These are phyloP conservation scores for Gryganskiella cystojenkinii DNA, from an alignment of 192 early-diverging fungal genomes.

Conservation along the genomic window DNA sequence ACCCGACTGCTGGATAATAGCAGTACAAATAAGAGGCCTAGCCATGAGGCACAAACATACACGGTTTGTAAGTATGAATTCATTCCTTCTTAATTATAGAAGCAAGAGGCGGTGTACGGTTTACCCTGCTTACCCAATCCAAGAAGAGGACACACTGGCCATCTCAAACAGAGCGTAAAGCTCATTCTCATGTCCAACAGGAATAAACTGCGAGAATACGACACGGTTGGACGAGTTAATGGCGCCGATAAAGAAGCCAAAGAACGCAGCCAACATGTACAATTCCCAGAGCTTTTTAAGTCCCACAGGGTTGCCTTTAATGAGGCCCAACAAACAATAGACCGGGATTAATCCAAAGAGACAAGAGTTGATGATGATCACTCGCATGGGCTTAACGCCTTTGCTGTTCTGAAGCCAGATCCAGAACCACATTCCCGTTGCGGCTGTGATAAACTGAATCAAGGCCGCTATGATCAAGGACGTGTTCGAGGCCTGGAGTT, in stretches of 20 bases:
- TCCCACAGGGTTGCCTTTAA: constrained; percentile 56
- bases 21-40: constrained; percentile 34
- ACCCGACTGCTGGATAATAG: constrained; percentile 29
- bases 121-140: constrained; percentile 29
- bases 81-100: background rate
- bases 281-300: constrained; percentile 65
- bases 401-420: constrained; percentile 62
- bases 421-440: constrained; percentile 65
- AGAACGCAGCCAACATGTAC: constrained; percentile 63
- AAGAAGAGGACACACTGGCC: constrained; percentile 27
- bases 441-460: constrained; percentile 64
- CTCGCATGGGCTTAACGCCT: constrained; percentile 58
- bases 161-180: constrained; percentile 77
- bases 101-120: background rate
- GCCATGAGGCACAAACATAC: background rate
- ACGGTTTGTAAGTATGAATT: background rate
- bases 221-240: constrained; percentile 66
- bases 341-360: constrained; percentile 65
- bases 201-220: constrained; percentile 71
- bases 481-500: constrained; percentile 56
- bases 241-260: constrained; percentile 72
- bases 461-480: constrained; percentile 62
- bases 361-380: constrained; percentile 60
- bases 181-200: constrained; percentile 73
- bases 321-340: constrained; percentile 71